Evolutionary conservation across 73 alveolate genomes (phyloP), one percentile per base, ranked within the genome.

Genomic region (Symbiodinium natans): DNA sequence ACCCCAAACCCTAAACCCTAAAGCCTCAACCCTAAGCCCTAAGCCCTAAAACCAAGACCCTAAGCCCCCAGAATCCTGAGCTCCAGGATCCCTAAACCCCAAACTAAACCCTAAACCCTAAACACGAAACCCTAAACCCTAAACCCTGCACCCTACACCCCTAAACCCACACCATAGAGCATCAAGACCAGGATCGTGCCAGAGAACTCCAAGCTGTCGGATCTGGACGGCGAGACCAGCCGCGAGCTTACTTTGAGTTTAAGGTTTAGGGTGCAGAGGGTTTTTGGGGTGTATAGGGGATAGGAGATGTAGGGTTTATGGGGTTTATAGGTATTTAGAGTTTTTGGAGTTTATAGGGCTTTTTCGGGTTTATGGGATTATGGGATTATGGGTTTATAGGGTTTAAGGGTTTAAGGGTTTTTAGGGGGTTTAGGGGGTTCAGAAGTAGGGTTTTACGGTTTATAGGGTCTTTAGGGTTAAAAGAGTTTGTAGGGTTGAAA

Each of bases 151-250:
- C 13, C 59, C 59, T 46, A 46, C 59, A 46, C 59, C 13, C 59
- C 13, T 23, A 71, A 29, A 71, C 41, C 33, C 83, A 56, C 27
- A 21, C n/a, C n/a, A n/a, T n/a, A n/a, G n/a, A n/a, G n/a, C n/a
- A n/a, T 56, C 83, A 27, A 71, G 36, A 71, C 33, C 40, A 89
- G 75, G 99, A 99, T 99, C 85, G 99, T 99, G 86, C 99, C 99
- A 5, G 99, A 99, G 99, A 99, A 99, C 99, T 99, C 99, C 52
- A 99, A 99, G 95, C 99, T 99, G 68, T 98, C 99, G 27, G 99
- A 99, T 85, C 99, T 99, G 92, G 99, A 99, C 98, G 99, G 99
- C 54, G 99, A 99, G 99, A 99, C 99, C 89, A 99, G 99, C 92
- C 98, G 93, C n/a, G 99, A 99, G 41, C 99, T 99, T 38, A 99